These are phyloP conservation scores for Adansonia grandidieri DNA, from an alignment of 441 rosid species.

Conservation along the genomic window DNA sequence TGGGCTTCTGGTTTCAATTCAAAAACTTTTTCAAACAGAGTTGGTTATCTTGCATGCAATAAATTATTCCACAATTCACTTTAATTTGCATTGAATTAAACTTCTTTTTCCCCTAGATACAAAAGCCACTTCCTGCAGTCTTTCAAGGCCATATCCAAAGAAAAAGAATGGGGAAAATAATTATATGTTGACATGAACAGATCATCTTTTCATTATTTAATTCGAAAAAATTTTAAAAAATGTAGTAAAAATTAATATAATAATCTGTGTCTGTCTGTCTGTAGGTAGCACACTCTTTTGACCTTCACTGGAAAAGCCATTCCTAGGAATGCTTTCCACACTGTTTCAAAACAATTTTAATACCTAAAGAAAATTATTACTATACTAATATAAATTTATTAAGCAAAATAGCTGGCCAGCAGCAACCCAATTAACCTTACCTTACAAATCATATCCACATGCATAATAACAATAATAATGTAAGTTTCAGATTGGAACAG, in stretches of 20 bases:
- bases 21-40: neutral
- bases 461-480: neutral
- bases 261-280: slow-evolving; percentile 30
- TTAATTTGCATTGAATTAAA: neutral
- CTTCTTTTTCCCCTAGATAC: neutral
- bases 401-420: slow-evolving; percentile 32
- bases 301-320: slow-evolving; percentile 53
- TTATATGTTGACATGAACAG: slow-evolving; percentile 6
- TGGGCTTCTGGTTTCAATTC: neutral
- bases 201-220: neutral
- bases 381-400: neutral
- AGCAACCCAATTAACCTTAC: slow-evolving; percentile 14
- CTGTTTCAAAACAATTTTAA: slow-evolving; percentile 24
- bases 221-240: neutral
- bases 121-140: neutral
- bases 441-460: neutral
- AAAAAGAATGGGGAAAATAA: neutral
- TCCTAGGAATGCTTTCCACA: slow-evolving; percentile 32
- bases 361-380: slow-evolving; percentile 14
- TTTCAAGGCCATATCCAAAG: neutral
- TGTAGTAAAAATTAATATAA: neutral
- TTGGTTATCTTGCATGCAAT: neutral
- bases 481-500: slow-evolving; percentile 25
- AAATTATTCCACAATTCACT: neutral
- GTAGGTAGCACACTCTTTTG: slow-evolving; percentile 45